Conservation (phyloP, 1,284 basidiomycete species). For the Ceratobasidium sp. region DNA sequence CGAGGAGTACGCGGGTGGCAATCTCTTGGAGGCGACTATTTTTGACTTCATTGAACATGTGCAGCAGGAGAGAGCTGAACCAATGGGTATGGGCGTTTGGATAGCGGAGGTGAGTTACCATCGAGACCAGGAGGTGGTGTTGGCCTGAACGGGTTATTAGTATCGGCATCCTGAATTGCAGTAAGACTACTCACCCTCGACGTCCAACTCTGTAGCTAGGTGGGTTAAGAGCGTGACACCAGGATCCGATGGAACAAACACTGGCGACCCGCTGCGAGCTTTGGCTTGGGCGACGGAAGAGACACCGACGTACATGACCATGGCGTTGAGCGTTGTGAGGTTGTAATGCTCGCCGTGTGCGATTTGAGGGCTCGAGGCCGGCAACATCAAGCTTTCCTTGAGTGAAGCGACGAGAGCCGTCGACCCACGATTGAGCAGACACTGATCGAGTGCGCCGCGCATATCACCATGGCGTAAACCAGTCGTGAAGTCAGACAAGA, state of each 20-base stretch:
- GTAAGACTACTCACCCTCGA: constrained; percentile 74
- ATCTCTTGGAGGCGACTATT: constrained; percentile 87
- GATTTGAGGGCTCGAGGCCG: constrained; percentile 60
- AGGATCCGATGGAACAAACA: constrained; percentile 82
- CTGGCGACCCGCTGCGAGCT: constrained; percentile 77
- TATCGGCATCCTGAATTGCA: constrained; percentile 2
- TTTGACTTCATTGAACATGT: constrained; percentile 83
- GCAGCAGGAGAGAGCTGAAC: constrained; percentile 89
- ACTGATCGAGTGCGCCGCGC: constrained; percentile 81
- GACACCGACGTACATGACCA: constrained; percentile 95
- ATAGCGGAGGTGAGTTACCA: constrained; percentile 94
- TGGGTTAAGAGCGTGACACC: constrained; percentile 85
- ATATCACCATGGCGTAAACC: constrained; percentile 83
- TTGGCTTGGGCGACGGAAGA: constrained; percentile 88
- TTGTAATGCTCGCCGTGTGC: constrained; percentile 78
- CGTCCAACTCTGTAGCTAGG: constrained; percentile 84
- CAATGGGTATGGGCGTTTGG: constrained; percentile 97
- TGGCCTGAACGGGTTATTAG: constrained; percentile 66
- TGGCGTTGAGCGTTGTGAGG: constrained; percentile 85
- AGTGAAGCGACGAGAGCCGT: constrained; percentile 80
- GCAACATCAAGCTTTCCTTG: constrained; percentile 77
- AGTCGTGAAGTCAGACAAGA: constrained; percentile 89
- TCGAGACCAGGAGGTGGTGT: constrained; percentile 90
- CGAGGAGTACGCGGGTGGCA: constrained; percentile 90
- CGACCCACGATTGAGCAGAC: constrained; percentile 75